Evolutionary conservation across 805 yeast species (phyloP), one percentile per base, ranked within the genome.

Genomic region (Saturnispora bothae): DNA sequence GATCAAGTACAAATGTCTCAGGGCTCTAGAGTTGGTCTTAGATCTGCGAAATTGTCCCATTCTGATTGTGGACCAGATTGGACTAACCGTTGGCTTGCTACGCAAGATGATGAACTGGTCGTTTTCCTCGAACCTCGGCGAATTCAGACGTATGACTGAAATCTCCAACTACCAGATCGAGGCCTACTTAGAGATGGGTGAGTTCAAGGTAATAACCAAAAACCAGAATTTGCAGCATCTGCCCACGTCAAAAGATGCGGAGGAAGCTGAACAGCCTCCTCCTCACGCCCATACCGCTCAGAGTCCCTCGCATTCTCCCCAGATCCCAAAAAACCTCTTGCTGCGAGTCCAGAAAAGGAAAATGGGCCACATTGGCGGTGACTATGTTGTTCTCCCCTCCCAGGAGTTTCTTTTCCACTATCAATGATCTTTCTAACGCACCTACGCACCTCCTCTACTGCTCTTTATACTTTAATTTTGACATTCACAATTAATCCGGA

Each of bases 51-150:
- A 78, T 46, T 77, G 80, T 50, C 86, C 86, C 37, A 55, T 83
- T 4, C 61, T 89, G 32, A 56, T 89, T 12, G 75, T 92, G 17
- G 97, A 92, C 53, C 72, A 81, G 28, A 78, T 88, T 5, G 78
- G 81, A 42, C 74, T 92, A 10, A 67, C 88, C 15, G 73, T 85
- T 9, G 96, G 96, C 0, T 65, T 88, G 2, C 60, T 92, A 25
- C 65, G 98, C 36, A 78, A 80, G 53, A 65, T 88, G 28, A 92
- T 84, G 57, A 81, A 81, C 59, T 89, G 96, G 97, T 79, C 77
- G 48, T 80, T 81, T 53, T 75, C 88, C 18, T 78, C 94, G 15
- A 75, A 89, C 4, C 71, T 86, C 17, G 80, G 79, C 49, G 97
- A 89, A 56, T 92, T 85, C 58, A 65, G 95, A 38, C 66, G 83